These are phyloP conservation scores for Mycena vitilis DNA, from an alignment of 768 basidiomycete genomes.

Conservation along the genomic window DNA sequence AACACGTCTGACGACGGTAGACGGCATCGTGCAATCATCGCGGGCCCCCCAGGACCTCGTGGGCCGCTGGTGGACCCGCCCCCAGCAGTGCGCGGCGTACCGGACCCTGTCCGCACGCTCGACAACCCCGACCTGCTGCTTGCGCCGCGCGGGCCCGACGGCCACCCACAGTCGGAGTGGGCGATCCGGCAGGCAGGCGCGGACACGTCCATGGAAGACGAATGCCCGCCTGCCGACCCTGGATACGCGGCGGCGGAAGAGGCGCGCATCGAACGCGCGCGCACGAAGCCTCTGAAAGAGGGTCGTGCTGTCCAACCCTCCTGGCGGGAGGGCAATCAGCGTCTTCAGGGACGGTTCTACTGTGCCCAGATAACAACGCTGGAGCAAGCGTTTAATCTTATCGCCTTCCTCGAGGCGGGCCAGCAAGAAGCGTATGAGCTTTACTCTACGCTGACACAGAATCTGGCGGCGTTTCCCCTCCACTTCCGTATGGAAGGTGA, in stretches of 20 bases:
- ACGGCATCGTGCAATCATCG: too few species aligned
- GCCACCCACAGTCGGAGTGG: conserved; percentile 11
- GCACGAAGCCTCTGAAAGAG: too few species aligned
- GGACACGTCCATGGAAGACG: not conserved
- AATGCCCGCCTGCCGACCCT: too few species aligned
- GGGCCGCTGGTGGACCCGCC: too few species aligned
- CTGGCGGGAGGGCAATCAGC: too few species aligned
- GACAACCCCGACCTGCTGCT: not conserved
- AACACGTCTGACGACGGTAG: too few species aligned
- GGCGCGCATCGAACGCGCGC: too few species aligned
- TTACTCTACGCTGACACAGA: not conserved
- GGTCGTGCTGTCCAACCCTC: too few species aligned
- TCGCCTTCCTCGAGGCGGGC: not conserved
- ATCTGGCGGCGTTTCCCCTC: not conserved
- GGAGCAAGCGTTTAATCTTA: conserved; percentile 4
- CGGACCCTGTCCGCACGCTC: not conserved
- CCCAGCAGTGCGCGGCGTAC: too few species aligned
- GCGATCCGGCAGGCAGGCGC: not conserved
- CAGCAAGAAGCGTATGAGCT: conserved; percentile 4
- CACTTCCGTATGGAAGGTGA: conserved; percentile 8
- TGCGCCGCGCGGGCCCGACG: not conserved
- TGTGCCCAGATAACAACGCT: not conserved
- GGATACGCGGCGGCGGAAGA: too few species aligned
- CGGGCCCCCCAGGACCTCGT: too few species aligned
- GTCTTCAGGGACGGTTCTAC: too few species aligned